phyloP scores from a whole-genome alignment of 1,284 basidiomycete genomes.

The Irpex sp. region DNA sequence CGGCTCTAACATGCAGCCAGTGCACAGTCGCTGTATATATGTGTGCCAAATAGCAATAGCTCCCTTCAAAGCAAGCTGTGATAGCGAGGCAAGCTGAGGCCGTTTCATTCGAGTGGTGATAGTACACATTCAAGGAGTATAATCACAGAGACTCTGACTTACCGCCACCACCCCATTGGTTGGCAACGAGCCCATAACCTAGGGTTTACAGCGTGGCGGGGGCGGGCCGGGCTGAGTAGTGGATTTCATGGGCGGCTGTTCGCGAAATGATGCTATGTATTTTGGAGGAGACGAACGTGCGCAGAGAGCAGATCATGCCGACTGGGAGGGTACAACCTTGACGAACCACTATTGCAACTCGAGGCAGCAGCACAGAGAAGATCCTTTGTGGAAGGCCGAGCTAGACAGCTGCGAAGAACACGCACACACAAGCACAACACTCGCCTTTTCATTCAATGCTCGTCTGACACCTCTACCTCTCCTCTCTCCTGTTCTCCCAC shows the following conservation, averaged over 20 bases:
- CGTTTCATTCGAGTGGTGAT: background rate
- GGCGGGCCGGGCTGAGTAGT: background rate
- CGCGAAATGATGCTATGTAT: background rate
- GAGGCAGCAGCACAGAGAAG: background rate
- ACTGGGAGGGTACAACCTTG: background rate
- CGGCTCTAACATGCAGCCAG: background rate
- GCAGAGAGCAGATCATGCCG: background rate
- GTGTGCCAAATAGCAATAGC: background rate
- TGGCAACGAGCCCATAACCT: background rate
- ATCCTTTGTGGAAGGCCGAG: background rate
- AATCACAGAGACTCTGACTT: background rate
- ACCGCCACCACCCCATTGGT: background rate
- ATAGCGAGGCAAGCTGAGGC: too few species aligned
- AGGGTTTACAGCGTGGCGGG: background rate
- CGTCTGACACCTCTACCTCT: constrained; percentile 7
- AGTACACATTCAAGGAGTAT: background rate
- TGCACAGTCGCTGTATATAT: background rate
- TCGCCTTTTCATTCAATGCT: constrained; percentile 8
- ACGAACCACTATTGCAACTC: background rate
- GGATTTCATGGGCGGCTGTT: background rate
- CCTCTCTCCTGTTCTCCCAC: background rate
- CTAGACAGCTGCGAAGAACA: too few species aligned
- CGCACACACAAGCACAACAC: background rate
- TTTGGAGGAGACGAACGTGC: background rate
- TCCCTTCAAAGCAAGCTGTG: too few species aligned